Percentiles rank a stretch among this genome's conserved stretches.
These are phyloP conservation scores for Hyphopichia pseudoburtonii DNA, from an alignment of 1,139 yeast genomes.

Conservation along the genomic window DNA sequence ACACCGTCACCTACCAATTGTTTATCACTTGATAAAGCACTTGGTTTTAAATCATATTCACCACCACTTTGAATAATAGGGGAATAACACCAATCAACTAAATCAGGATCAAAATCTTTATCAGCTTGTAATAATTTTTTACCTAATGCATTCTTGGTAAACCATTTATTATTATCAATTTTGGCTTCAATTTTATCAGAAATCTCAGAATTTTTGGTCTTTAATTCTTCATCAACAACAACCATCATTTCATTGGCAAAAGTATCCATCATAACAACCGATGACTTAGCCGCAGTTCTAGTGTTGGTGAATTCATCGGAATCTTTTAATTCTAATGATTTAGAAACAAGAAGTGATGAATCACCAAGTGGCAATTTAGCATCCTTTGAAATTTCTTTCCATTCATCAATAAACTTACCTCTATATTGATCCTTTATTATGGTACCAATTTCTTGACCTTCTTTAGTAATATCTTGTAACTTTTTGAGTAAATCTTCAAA, in stretches of 20 bases:
- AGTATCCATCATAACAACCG: constrained; percentile 76
- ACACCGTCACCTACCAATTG: constrained; percentile 75
- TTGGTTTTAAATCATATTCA: constrained; percentile 78
- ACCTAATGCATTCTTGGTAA: constrained; percentile 61
- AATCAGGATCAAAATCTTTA: constrained; percentile 67
- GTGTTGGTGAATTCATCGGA: constrained; percentile 69
- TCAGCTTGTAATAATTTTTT: constrained; percentile 46
- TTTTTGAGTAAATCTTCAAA: constrained; percentile 60
- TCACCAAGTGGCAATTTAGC: constrained; percentile 52
- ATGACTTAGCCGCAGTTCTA: constrained; percentile 72
- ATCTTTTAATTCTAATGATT: constrained; percentile 73
- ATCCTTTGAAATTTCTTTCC: constrained; percentile 60
- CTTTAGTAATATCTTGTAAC: constrained; percentile 37
- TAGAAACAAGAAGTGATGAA: constrained; percentile 50
- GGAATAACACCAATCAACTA: constrained; percentile 90
- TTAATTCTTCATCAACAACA: constrained; percentile 82
- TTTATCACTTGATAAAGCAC: constrained; percentile 73
- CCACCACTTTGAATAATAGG: constrained; percentile 93
- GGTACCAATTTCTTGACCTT: constrained; percentile 56
- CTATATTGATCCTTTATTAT: constrained; percentile 72
- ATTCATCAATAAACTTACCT: constrained; percentile 82
- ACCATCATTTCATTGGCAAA: constrained; percentile 88
- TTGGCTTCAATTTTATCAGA: constrained; percentile 78
- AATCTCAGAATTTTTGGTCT: constrained; percentile 69
- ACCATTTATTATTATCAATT: constrained; percentile 75